A percentile compares a stretch with the other conserved stretches of the same genome.
Evolutionary conservation across 2,329 filamentous ascomycete genomes (phyloP).

Genomic region (Curvularia sp.): DNA sequence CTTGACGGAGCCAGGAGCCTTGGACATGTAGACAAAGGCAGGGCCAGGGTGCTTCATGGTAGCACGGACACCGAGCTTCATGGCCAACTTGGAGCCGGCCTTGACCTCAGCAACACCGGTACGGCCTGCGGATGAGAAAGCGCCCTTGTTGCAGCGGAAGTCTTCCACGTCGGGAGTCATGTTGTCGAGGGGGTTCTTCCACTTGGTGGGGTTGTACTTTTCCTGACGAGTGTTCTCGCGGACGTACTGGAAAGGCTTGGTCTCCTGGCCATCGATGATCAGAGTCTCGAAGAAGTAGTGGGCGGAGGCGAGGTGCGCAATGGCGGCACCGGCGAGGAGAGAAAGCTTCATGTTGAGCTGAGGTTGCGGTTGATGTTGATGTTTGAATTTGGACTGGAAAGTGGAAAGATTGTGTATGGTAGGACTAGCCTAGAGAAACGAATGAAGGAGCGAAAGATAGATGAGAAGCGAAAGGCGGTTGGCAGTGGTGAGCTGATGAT

Average conservation of each 20-base stretch:
- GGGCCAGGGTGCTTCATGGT: constrained; percentile 34
- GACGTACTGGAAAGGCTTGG: constrained; percentile 32
- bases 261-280: constrained; percentile 27
- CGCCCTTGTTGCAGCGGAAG: constrained; percentile 40
- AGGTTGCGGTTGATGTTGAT: background rate
- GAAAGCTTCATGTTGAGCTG: constrained; percentile 33
- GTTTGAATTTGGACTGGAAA: constrained; percentile 5
- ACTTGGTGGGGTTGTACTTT: constrained; percentile 37
- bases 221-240: constrained; percentile 34
- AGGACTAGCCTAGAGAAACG: constrained; percentile 18
- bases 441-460: constrained; percentile 15
- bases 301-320: constrained; percentile 28
- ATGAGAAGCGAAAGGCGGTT: constrained; percentile 11
- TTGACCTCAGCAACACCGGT: constrained; percentile 24
- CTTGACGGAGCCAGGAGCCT: constrained; percentile 27
- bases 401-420: constrained; percentile 9
- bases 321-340: constrained; percentile 22
- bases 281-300: constrained; percentile 39
- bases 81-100: constrained; percentile 26
- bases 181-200: constrained; percentile 30
- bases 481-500: constrained; percentile 11
- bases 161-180: constrained; percentile 30
- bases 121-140: constrained; percentile 19
- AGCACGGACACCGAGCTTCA: constrained; percentile 29
- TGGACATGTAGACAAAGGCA: constrained; percentile 35